A percentile compares a stretch with the other conserved stretches of the same genome.
These are phyloP conservation scores for Lyophyllum shimeji DNA, from an alignment of 768 basidiomycete genomes.

Conservation along the genomic window DNA sequence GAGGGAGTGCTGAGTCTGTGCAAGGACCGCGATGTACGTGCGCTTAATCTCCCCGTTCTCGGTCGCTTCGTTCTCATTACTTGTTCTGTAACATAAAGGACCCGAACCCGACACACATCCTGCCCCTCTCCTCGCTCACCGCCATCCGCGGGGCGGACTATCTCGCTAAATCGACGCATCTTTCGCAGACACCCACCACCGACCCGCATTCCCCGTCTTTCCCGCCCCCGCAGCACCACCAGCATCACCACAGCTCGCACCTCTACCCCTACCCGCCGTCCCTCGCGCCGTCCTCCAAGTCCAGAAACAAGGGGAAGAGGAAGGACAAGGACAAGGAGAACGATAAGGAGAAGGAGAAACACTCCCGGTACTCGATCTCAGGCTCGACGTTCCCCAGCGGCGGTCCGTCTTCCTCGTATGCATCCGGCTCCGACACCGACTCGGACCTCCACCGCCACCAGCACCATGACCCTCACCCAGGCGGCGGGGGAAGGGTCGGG, in stretches of 20 bases:
- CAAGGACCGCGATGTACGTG: slow-evolving; percentile 51
- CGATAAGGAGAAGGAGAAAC: too few relatives aligned
- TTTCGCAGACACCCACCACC: neutral
- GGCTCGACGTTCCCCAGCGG: neutral
- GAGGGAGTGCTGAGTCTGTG: slow-evolving; percentile 55
- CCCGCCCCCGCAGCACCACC: neutral
- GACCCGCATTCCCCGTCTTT: neutral
- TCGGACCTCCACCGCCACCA: neutral
- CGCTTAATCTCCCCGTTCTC: neutral
- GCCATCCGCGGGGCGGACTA: slow-evolving; percentile 46
- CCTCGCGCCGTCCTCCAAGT: neutral
- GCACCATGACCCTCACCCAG: neutral
- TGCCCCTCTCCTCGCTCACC: slow-evolving; percentile 39
- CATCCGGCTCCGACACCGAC: slow-evolving; percentile 1
- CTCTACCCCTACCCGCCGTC: neutral
- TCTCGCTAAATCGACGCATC: slow-evolving; percentile 22
- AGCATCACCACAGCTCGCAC: neutral
- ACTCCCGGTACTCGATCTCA: neutral
- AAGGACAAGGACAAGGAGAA: slow-evolving; percentile 7
- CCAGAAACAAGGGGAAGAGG: too few relatives aligned
- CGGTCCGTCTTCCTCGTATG: neutral
- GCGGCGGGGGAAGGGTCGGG: too few relatives aligned
- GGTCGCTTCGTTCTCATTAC: neutral
- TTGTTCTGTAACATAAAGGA: slow-evolving; percentile 29
- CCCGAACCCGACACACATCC: slow-evolving; percentile 32